These are phyloP conservation scores for Ophiostoma pallidulum DNA, from an alignment of 2,329 filamentous ascomycete genomes.

Conservation along the genomic window DNA sequence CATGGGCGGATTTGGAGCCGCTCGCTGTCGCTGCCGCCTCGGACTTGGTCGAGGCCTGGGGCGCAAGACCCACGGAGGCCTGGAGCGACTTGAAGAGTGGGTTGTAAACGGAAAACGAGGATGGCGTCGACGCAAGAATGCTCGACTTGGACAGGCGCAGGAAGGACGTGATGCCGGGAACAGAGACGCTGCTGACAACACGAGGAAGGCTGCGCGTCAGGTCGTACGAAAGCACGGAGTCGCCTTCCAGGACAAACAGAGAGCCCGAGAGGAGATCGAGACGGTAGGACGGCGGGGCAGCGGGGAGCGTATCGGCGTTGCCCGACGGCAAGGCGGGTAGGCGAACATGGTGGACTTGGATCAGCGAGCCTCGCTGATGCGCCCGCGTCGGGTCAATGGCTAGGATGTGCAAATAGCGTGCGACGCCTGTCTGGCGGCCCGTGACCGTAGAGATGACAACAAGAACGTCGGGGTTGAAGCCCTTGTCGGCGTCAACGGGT, in stretches of 20 bases:
- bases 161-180: slow-evolving; percentile 50
- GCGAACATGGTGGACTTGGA: slow-evolving; percentile 18
- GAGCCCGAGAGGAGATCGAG: slow-evolving; percentile 55
- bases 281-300: slow-evolving; percentile 31
- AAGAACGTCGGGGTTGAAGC: slow-evolving; percentile 43
- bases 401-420: slow-evolving; percentile 27
- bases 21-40: slow-evolving; percentile 25
- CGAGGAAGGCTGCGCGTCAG: slow-evolving; percentile 54
- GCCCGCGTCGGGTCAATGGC: slow-evolving; percentile 18
- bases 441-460: slow-evolving; percentile 37
- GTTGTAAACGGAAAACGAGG: slow-evolving; percentile 55
- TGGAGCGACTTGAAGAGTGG: slow-evolving; percentile 57
- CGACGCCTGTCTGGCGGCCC: slow-evolving; percentile 18
- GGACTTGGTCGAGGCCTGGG: slow-evolving; percentile 16
- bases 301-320: neutral
- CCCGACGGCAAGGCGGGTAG: slow-evolving; percentile 8
- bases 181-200: slow-evolving; percentile 43
- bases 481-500: slow-evolving; percentile 32
- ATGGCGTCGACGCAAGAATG: slow-evolving; percentile 49
- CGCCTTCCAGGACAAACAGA: slow-evolving; percentile 49
- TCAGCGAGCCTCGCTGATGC: slow-evolving; percentile 15
- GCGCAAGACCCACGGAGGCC: slow-evolving; percentile 36
- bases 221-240: slow-evolving; percentile 51
- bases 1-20: slow-evolving; percentile 5
- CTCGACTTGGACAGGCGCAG: slow-evolving; percentile 57